These are phyloP conservation scores for Yamadazyma buinensis DNA, from an alignment of 1,139 yeast genomes.

Conservation along the genomic window DNA sequence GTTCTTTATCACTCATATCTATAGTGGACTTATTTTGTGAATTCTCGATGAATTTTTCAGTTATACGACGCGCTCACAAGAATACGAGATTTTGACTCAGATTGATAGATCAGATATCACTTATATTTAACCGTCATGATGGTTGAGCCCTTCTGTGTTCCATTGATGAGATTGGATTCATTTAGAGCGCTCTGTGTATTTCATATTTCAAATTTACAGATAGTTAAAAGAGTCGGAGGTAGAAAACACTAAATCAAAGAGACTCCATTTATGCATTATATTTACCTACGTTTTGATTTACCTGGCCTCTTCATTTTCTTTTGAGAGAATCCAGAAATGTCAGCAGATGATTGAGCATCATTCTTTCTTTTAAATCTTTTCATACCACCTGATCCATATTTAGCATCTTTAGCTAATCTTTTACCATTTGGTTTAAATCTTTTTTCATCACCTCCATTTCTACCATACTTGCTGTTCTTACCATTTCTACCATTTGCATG, in stretches of 20 bases:
- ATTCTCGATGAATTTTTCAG: too few relatives aligned
- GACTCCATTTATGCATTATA: too few relatives aligned
- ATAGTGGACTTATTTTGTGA: background rate
- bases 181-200: too few relatives aligned
- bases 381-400: conserved; percentile 65
- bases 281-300: conserved; percentile 66
- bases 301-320: conserved; percentile 73
- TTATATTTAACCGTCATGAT: too few relatives aligned
- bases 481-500: conserved; percentile 17
- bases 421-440: conserved; percentile 59
- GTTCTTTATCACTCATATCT: conserved; percentile 4
- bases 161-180: too few relatives aligned
- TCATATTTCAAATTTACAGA: too few relatives aligned
- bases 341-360: conserved; percentile 71
- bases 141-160: too few relatives aligned
- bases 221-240: too few relatives aligned
- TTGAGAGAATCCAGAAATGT: conserved; percentile 59
- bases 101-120: too few relatives aligned
- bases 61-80: too few relatives aligned
- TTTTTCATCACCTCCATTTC: conserved; percentile 18
- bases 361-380: conserved; percentile 72
- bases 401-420: conserved; percentile 59
- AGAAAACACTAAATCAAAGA: background rate
- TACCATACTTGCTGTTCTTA: background rate
- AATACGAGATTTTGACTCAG: conserved; percentile 1